These are phyloP conservation scores for Exobasidium cylindrosporum DNA, from an alignment of 1,284 basidiomycete species.

Conservation along the genomic window DNA sequence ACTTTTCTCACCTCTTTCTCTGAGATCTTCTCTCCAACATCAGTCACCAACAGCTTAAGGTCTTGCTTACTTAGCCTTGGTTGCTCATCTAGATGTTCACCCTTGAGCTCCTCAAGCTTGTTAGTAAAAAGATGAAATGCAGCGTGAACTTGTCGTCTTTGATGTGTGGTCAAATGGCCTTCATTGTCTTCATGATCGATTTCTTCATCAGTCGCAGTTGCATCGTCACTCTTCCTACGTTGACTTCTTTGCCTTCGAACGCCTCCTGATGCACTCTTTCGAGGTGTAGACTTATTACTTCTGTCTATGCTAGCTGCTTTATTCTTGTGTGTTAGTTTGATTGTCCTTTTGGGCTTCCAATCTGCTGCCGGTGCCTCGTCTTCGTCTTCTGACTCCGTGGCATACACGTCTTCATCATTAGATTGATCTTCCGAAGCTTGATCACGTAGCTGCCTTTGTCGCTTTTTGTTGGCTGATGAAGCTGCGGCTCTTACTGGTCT, in stretches of 20 bases:
- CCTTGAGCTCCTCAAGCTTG: constrained; percentile 1
- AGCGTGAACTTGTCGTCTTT: not conserved
- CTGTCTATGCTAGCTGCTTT: not conserved
- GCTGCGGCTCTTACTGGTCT: constrained; percentile 4
- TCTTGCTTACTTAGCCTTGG: constrained; percentile 8
- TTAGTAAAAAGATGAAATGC: constrained; percentile 1
- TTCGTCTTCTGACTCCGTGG: not conserved
- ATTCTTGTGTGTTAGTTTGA: not conserved
- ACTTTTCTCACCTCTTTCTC: constrained; percentile 22
- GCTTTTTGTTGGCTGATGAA: not conserved
- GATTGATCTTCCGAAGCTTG: not conserved
- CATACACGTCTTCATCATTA: constrained; percentile 2
- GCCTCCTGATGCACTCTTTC: constrained; percentile 2
- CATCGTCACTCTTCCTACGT: not conserved
- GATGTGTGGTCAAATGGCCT: not conserved
- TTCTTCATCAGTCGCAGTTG: not conserved
- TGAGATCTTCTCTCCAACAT: constrained; percentile 25
- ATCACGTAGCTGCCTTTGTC: not conserved
- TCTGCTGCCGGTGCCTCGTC: not conserved
- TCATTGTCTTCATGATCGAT: not conserved
- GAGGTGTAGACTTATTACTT: not conserved
- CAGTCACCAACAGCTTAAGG: constrained; percentile 13
- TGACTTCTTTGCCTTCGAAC: not conserved
- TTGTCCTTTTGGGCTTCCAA: not conserved
- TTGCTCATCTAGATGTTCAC: not conserved